These are phyloP conservation scores for Aspergillus jensenii DNA, from an alignment of 2,329 filamentous ascomycete species.

Conservation along the genomic window DNA sequence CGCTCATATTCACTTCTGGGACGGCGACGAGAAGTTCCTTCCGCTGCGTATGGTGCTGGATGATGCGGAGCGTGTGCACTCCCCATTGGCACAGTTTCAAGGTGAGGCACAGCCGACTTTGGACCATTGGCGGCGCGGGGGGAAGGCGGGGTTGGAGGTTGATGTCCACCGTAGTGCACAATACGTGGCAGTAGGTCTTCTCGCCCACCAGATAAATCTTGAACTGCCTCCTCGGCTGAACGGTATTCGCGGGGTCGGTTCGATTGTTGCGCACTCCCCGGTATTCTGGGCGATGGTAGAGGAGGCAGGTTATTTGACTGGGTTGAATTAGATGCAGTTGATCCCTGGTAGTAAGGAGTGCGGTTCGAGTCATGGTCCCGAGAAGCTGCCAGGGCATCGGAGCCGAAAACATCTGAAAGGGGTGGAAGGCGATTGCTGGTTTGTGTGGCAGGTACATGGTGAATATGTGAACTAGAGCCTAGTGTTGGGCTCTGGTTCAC, in stretches of 20 bases:
- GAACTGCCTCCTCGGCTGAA: conserved; percentile 93
- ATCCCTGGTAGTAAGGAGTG: conserved; percentile 51
- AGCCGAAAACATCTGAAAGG: conserved; percentile 89
- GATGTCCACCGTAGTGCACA: conserved; percentile 91
- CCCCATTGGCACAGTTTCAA: conserved; percentile 61
- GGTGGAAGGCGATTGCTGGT: conserved; percentile 90
- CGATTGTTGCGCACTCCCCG: conserved; percentile 55
- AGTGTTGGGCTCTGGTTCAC: conserved; percentile 80
- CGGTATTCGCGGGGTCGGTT: conserved; percentile 79
- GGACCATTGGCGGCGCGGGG: conserved; percentile 45
- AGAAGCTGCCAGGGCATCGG: conserved; percentile 62
- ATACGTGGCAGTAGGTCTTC: conserved; percentile 90
- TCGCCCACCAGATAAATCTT: conserved; percentile 84
- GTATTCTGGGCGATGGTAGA: conserved; percentile 75
- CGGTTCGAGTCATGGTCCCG: conserved; percentile 37
- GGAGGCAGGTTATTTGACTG: conserved; percentile 66
- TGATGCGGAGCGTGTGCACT: conserved; percentile 60
- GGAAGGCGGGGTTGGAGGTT: conserved; percentile 88
- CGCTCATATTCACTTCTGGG: conserved; percentile 85
- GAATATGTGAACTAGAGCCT: conserved; percentile 82
- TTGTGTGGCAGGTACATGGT: conserved; percentile 83
- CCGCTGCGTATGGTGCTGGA: conserved; percentile 29
- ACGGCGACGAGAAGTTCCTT: conserved; percentile 60
- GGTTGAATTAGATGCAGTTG: conserved; percentile 62
- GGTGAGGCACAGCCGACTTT: conserved; percentile 26